A percentile compares a stretch with the other conserved stretches of the same genome.
Conservation (phyloP, 2,329 filamentous ascomycete genomes). For the Calonectria henricotiae region DNA sequence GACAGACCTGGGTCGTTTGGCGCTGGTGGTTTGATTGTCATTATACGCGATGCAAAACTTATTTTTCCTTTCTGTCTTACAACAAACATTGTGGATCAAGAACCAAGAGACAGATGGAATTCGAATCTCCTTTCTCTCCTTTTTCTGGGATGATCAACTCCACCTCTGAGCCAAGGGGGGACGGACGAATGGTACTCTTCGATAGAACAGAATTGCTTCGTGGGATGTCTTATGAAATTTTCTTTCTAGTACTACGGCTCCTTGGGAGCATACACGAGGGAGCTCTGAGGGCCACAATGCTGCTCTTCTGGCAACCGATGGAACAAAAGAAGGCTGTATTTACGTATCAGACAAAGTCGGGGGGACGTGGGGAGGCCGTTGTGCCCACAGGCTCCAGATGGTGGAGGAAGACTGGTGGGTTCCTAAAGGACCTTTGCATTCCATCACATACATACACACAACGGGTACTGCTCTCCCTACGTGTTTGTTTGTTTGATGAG, state of each 20-base stretch:
- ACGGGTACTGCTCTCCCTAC: constrained; percentile 19
- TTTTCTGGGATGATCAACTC: constrained; percentile 15
- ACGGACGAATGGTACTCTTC: constrained; percentile 24
- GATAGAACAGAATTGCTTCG: constrained; percentile 33
- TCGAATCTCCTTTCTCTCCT: constrained; percentile 28
- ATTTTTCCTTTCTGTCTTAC: constrained; percentile 40
- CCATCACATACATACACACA: constrained; percentile 44
- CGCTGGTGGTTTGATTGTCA: constrained; percentile 54
- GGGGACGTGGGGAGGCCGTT: constrained; percentile 34
- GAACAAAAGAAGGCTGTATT: constrained; percentile 44
- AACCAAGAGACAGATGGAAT: constrained; percentile 35
- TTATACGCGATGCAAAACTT: constrained; percentile 50
- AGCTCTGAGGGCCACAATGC: constrained; percentile 34
- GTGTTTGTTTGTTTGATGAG: neutral
- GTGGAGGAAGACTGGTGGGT: constrained; percentile 36
- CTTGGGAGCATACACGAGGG: constrained; percentile 28
- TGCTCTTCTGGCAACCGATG: constrained; percentile 32
- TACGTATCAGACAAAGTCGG: constrained; percentile 40
- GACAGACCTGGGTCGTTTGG: constrained; percentile 54
- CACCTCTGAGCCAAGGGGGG: neutral
- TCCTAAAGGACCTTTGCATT: constrained; percentile 46
- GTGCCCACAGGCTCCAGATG: constrained; percentile 31
- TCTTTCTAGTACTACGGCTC: constrained; percentile 34
- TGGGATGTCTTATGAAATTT: constrained; percentile 34
- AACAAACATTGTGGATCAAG: constrained; percentile 37